Evolutionary conservation across 805 yeast genomes (phyloP).

Genomic region (Wickerhamiella azyma): DNA sequence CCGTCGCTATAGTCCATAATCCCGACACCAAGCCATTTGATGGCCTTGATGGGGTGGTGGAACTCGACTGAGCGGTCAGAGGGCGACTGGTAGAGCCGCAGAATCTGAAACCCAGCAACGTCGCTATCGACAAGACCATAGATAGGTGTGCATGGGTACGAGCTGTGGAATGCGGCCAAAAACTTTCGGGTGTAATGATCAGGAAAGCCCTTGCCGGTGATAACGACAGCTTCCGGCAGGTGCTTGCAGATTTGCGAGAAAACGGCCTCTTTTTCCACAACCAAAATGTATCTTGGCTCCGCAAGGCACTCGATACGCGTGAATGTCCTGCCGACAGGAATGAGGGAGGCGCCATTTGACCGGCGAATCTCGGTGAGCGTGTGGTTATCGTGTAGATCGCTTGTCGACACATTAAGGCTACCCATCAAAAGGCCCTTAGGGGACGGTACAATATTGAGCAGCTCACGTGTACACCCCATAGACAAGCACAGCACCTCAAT

Average conservation of each 20-base stretch:
- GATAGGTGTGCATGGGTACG: constrained; percentile 28
- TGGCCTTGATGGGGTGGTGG: constrained; percentile 5
- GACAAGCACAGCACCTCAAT: constrained; percentile 30
- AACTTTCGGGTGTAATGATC: constrained; percentile 40
- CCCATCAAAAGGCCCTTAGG: constrained; percentile 45
- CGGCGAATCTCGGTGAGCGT: constrained; percentile 5
- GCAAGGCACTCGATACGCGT: constrained; percentile 9
- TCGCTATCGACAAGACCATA: constrained; percentile 48
- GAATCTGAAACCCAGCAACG: constrained; percentile 46
- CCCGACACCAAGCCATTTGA: constrained; percentile 31
- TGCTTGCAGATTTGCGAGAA: constrained; percentile 25
- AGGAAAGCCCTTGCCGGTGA: constrained; percentile 60
- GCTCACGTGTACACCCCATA: constrained; percentile 28
- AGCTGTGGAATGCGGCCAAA: constrained; percentile 22
- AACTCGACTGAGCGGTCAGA: constrained; percentile 7
- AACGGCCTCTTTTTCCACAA: constrained; percentile 40
- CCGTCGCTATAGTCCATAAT: constrained; percentile 29
- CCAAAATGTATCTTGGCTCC: constrained; percentile 26
- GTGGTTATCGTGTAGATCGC: constrained; percentile 9
- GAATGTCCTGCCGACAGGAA: constrained; percentile 27
- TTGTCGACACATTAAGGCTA: constrained; percentile 19
- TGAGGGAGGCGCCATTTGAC: constrained; percentile 19
- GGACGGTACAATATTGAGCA: constrained; percentile 36
- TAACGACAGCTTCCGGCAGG: constrained; percentile 22
- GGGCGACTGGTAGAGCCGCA: constrained; percentile 26